Evolutionary conservation across 371 early-diverging fungal species (phyloP).

Genomic region (Mucor piriformis): DNA sequence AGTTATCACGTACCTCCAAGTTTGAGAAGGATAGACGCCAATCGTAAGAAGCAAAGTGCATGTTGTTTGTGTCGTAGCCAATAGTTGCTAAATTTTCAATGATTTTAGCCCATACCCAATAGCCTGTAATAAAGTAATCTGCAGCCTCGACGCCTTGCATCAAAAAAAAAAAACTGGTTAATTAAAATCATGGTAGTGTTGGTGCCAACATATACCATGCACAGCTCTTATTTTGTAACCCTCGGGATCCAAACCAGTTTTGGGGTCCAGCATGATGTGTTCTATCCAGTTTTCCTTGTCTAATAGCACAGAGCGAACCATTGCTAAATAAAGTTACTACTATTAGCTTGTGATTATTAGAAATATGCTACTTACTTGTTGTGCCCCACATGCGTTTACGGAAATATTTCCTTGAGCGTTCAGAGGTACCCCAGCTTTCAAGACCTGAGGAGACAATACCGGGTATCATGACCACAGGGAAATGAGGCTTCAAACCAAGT

Average conservation of each 20-base stretch:
- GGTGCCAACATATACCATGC: conserved; percentile 60
- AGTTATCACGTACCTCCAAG: conserved; percentile 85
- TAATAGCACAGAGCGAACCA: conserved; percentile 79
- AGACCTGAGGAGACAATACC: conserved; percentile 92
- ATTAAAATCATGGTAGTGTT: not conserved
- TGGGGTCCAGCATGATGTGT: conserved; percentile 80
- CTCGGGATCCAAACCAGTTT: conserved; percentile 88
- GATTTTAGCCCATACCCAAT: conserved; percentile 93
- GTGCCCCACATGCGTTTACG: conserved; percentile 95
- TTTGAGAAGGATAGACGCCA: conserved; percentile 88
- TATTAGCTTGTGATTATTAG: not conserved
- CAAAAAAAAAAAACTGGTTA: not conserved
- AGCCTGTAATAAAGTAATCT: conserved; percentile 86
- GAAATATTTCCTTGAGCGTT: conserved; percentile 79
- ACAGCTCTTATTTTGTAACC: conserved; percentile 86
- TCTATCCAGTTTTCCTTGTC: conserved; percentile 88
- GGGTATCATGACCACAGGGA: conserved; percentile 87
- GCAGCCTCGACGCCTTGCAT: conserved; percentile 82
- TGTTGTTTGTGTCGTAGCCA: conserved; percentile 88
- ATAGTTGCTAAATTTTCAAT: conserved; percentile 85
- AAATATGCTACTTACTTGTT: conserved; percentile 45
- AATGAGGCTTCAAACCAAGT: conserved; percentile 50
- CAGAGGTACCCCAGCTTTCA: conserved; percentile 87
- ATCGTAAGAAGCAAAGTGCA: conserved; percentile 90
- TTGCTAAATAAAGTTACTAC: conserved; percentile 41